Conservation (phyloP, 1,284 basidiomycete genomes). For the Melampsora americana region DNA sequence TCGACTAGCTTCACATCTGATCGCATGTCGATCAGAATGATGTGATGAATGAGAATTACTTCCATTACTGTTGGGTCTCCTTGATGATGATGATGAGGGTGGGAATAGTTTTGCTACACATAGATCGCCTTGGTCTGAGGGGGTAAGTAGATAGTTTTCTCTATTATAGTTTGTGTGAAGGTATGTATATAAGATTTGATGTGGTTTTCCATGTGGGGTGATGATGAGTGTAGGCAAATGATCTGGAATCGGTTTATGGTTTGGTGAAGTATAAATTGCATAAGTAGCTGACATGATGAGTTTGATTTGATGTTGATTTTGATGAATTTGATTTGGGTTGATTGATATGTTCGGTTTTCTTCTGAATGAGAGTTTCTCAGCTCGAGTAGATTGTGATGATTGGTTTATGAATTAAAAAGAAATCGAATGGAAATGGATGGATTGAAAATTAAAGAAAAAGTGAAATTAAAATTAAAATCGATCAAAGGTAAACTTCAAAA, state of each 20-base stretch:
- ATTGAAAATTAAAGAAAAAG: too few species aligned
- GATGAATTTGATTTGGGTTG: too few species aligned
- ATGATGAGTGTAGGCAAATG: constrained; percentile 97
- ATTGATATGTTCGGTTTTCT: too few species aligned
- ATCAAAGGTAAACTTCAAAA: too few species aligned
- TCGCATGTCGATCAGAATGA: constrained; percentile 40
- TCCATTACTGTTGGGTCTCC: constrained; percentile 55
- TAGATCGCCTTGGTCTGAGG: constrained; percentile 95
- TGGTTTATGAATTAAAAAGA: too few species aligned
- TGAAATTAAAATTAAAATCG: too few species aligned
- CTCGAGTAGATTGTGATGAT: too few species aligned
- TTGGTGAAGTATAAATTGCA: constrained; percentile 69
- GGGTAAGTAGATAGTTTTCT: constrained; percentile 97
- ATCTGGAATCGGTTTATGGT: constrained; percentile 92
- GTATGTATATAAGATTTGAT: constrained; percentile 89
- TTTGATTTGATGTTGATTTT: background rate
- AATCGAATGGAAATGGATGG: too few species aligned
- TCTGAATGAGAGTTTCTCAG: too few species aligned
- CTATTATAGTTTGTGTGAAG: constrained; percentile 68
- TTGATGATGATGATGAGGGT: constrained; percentile 61
- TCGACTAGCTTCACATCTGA: constrained; percentile 93
- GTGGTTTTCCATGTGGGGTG: constrained; percentile 90
- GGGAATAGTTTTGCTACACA: constrained; percentile 99
- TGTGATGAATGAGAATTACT: constrained; percentile 4
- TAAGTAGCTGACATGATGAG: constrained; percentile 26